Base-by-base conservation (phyloP, 2,329 filamentous ascomycete species). In the Beauveria asiatica region DNA sequence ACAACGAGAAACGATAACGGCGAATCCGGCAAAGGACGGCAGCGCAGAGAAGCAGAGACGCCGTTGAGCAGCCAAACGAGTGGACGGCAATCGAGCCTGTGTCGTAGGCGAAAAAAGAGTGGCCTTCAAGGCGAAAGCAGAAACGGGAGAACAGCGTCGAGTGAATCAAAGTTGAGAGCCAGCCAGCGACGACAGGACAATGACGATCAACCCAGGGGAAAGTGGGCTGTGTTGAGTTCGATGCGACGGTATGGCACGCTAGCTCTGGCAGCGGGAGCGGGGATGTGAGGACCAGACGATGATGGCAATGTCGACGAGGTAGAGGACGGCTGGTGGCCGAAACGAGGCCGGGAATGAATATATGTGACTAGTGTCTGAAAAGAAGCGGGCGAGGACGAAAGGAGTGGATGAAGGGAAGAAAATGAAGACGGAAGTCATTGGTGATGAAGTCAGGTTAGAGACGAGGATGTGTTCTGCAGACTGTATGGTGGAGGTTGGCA, bases 161-260 rank as follows among this genome's bases (percentile, higher is more conserved):
- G 61, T 62, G 61, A 62, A 62, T 60, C 61, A 60, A 25, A 56
- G 41, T 23, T 41, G 25, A 60, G 46, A 19, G 52, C n/a, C 44
- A 45, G 7, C 9, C 23, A 46, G 9, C 5, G 13, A 25, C 37
- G 27, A 45, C 25, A 33, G 13, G 42, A 27, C 44, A 50, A 42
- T 55, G 51, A 55, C 52, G 44, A 55, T 55, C 59, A 25, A 19
- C 45, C 49, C 17, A 41, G 39, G 49, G 57, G 48, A 23, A 37
- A 16, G 45, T 49, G 44, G 45, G 27, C 21, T 46, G 19, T 13
- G 33, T 16, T 53, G 42, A 11, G 48, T 41, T 39, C 3, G 57
- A 53, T 53, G 33, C 48, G 57, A 45, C 57, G 19, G 17, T 51
- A 41, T 37, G 23, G 46, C 21, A 41, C 44, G 16, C 55, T 57